Conservation (phyloP, 2,329 filamentous ascomycete genomes). For the Triangularia setosa region DNA sequence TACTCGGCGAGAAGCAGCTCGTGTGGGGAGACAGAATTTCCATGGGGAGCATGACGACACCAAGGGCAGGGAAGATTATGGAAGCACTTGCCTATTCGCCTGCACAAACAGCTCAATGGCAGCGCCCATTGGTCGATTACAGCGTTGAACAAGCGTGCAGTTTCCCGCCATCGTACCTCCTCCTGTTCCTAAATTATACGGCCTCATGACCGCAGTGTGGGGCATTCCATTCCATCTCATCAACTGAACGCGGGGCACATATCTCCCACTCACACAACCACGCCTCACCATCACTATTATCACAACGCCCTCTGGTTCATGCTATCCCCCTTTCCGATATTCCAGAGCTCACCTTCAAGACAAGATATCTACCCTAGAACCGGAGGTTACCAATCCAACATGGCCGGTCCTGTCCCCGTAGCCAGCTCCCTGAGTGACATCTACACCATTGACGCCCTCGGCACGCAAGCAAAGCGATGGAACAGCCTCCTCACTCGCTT, state of each 20-base stretch:
- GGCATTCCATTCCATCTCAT: not conserved
- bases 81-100: constrained; percentile 2
- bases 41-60: not conserved
- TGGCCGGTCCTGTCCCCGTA: constrained; percentile 65
- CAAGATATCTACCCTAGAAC: not conserved
- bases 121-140: not conserved
- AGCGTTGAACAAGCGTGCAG: not conserved
- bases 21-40: not conserved
- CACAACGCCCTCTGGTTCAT: not conserved
- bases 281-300: not conserved
- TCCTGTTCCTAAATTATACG: not conserved
- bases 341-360: not conserved
- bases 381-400: constrained; percentile 25
- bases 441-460: constrained; percentile 71
- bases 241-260: constrained; percentile 4
- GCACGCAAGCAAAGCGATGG: constrained; percentile 70
- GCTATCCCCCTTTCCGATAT: not conserved
- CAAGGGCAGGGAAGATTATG: not conserved
- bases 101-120: not conserved
- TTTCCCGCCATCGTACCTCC: not conserved
- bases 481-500: constrained; percentile 69
- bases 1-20: constrained; percentile 11
- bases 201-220: constrained; percentile 6
- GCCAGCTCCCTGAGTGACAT: constrained; percentile 74
- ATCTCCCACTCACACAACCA: not conserved